Percentiles rank a stretch among this genome's conserved stretches.
phyloP scores from a whole-genome alignment of 495 filamentous ascomycete species.

The Cercophora sp. region DNA sequence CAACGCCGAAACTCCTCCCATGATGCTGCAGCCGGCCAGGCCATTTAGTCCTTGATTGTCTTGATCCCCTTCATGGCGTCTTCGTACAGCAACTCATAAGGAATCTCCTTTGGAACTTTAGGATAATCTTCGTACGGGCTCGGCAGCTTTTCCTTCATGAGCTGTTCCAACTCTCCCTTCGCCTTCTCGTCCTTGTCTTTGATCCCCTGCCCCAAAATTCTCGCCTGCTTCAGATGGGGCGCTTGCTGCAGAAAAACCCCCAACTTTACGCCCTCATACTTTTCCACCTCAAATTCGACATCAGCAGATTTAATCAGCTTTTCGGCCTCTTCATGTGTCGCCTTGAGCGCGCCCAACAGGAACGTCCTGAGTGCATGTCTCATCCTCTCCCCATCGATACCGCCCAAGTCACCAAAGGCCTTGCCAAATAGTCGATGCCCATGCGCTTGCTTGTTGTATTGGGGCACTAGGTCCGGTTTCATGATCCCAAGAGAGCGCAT shows the following conservation, averaged over 20 bases:
- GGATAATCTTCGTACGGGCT: neutral
- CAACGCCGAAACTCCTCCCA: no score
- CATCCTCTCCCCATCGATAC: neutral
- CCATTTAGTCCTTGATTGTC: no score
- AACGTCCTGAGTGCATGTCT: slow-evolving; percentile 3
- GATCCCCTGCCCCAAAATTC: neutral
- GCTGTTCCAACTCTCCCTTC: neutral
- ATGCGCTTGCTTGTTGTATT: slow-evolving; percentile 10
- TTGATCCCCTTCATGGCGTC: slow-evolving; percentile 5
- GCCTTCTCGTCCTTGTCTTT: neutral
- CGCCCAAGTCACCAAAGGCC: slow-evolving; percentile 2
- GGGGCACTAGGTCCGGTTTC: neutral
- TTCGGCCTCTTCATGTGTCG: neutral
- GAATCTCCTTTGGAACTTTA: neutral
- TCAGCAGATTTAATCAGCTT: neutral
- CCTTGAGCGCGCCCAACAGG: slow-evolving; percentile 7
- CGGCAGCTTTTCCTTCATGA: neutral
- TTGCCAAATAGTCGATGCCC: slow-evolving; percentile 17
- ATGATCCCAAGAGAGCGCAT: slow-evolving; percentile 14
- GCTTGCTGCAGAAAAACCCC: neutral
- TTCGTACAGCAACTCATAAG: slow-evolving; percentile 10
- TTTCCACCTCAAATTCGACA: neutral
- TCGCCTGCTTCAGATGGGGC: neutral
- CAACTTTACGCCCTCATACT: neutral
- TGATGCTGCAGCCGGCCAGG: no score